Percentiles rank a stretch among this genome's conserved stretches.
phyloP scores from a whole-genome alignment of 306 rosid genomes.

The Dryas drummondii region DNA sequence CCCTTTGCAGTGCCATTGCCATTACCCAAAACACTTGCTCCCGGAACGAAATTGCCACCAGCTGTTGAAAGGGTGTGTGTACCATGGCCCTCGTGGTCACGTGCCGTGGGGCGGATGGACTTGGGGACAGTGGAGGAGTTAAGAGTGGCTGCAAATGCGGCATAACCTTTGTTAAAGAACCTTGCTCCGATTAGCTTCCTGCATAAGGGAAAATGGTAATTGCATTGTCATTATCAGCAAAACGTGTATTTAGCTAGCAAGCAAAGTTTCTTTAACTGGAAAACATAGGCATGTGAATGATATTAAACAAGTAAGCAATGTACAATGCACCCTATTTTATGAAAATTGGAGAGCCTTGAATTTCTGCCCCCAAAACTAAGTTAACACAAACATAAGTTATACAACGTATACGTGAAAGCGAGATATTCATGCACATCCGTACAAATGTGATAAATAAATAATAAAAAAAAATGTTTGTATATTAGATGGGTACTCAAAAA shows the following conservation, averaged over 20 bases:
- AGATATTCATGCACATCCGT: too few relatives aligned
- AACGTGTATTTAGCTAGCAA: not conserved
- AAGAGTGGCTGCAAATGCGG: not conserved
- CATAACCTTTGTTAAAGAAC: conserved; percentile 56
- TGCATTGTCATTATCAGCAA: not conserved
- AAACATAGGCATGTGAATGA: not conserved
- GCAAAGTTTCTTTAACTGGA: not conserved
- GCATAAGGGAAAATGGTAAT: not conserved
- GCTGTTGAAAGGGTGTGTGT: conserved; percentile 92
- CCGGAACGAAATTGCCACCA: conserved; percentile 54
- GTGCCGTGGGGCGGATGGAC: conserved; percentile 14
- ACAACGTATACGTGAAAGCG: too few relatives aligned
- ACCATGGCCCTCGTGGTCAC: conserved; percentile 79
- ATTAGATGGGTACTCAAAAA: too few relatives aligned
- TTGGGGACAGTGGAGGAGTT: conserved; percentile 1
- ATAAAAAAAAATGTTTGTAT: too few relatives aligned
- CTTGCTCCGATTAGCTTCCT: conserved; percentile 89
- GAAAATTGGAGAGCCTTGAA: too few relatives aligned
- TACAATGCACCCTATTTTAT: too few relatives aligned
- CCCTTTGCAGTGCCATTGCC: conserved; percentile 84
- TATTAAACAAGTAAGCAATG: not conserved
- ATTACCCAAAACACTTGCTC: conserved; percentile 45
- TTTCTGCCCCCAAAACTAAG: too few relatives aligned
- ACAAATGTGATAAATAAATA: too few relatives aligned
- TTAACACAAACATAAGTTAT: too few relatives aligned